These are phyloP conservation scores for Monilinia fructicola DNA, from an alignment of 2,329 filamentous ascomycete genomes.

Conservation along the genomic window DNA sequence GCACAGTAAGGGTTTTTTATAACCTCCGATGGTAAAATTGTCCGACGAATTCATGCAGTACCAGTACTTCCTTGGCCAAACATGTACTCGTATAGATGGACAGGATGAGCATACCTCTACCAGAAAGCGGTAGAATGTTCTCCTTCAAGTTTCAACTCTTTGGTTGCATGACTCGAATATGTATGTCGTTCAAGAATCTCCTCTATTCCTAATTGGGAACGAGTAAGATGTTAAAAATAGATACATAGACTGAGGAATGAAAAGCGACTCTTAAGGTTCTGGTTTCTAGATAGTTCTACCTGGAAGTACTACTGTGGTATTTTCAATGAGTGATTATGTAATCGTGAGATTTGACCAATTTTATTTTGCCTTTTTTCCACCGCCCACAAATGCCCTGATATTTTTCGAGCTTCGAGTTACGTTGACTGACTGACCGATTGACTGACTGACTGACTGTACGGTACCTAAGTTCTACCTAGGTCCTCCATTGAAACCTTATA, in stretches of 20 bases:
- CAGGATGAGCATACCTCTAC: not conserved
- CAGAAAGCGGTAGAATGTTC: not conserved
- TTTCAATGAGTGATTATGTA: not conserved
- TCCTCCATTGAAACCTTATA: not conserved
- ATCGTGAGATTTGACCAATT: not conserved
- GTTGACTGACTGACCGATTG: not conserved
- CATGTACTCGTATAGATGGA: not conserved
- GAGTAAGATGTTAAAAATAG: too few species aligned
- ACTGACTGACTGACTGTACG: not conserved
- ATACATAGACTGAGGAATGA: too few species aligned
- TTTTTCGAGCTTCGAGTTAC: conserved; percentile 1
- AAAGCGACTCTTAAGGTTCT: too few species aligned
- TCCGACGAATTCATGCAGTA: not conserved
- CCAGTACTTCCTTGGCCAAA: conserved; percentile 1
- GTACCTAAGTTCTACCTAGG: too few species aligned
- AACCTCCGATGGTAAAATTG: not conserved
- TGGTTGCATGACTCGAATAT: not conserved
- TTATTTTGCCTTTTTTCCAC: conserved; percentile 14
- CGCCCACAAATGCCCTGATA: conserved; percentile 2
- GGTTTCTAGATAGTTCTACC: too few species aligned
- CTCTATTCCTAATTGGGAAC: too few species aligned
- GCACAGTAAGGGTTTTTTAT: not conserved
- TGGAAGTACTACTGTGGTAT: too few species aligned
- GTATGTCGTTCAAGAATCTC: too few species aligned
- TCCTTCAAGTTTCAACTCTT: too few species aligned